Evolutionary conservation across 2,329 filamentous ascomycete genomes (phyloP), one percentile per base, ranked within the genome.

Genomic region (Beauveria brongniartii): DNA sequence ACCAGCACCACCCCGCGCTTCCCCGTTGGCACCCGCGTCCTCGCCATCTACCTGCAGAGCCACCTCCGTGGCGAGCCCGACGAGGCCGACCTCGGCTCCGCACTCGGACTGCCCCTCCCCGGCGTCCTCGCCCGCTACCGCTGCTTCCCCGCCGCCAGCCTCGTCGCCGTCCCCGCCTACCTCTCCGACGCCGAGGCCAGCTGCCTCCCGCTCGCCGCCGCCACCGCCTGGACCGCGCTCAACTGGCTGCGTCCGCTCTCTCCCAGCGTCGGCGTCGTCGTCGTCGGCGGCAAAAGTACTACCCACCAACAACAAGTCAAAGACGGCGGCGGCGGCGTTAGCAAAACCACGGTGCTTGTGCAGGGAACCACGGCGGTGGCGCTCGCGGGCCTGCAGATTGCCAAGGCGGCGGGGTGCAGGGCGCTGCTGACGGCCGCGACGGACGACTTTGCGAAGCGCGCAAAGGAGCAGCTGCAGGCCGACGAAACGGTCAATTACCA

Each of bases 141-240:
- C 51, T 80, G 84, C 34, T 87, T 88, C 67, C 76, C 80, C 0
- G 79, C 77, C 6, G 72, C 75, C n/a, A 79, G 79, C 1, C 72
- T 89, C 34, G 81, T 88, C 14, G 77, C 72, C 46, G 77, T 79
- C 0, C 86, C 85, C 0, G 76, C 74, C 1, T 83, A 87, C 67
- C 67, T 88, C 56, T 77, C 73, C 4, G 78, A 83, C 62, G 82
- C 84, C 63, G 83, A 88, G 70, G 86, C 83, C 0, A 75, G 77
- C 22, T 84, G 82, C 48, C 69, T 88, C 6, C 84, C 85, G 8
- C 82, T 87, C 63, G 84, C 85, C 0, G 78, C 77, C 1, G 77
- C 87, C 34, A 88, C 86, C 2, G 85, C 85, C 0, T 87, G 83
- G 84, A 87, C 84, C 81, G 76, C 81, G 9, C 75, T 89, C 65